phyloP scores from a whole-genome alignment of 208 protist species.

The Lotmaria passim region DNA sequence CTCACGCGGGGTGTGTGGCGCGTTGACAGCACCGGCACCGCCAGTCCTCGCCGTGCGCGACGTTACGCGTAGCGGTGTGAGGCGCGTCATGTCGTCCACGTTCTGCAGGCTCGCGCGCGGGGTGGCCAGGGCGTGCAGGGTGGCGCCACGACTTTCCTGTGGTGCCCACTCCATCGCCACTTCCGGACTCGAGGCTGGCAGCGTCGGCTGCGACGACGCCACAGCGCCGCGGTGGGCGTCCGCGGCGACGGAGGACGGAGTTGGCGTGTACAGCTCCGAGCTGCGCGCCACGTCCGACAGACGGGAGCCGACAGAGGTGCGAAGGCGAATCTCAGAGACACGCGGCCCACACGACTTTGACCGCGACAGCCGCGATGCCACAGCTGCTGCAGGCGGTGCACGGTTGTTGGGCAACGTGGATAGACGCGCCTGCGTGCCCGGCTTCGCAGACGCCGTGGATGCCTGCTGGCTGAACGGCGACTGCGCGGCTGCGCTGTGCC shows the following conservation, averaged over 20 bases:
- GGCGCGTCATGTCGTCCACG: constrained; percentile 11
- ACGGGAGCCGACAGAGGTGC: constrained; percentile 13
- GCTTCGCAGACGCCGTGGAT: not conserved
- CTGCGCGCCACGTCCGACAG: not conserved
- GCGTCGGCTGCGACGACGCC: not conserved
- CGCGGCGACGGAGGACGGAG: not conserved
- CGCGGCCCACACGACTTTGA: not conserved
- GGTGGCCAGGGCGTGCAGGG: not conserved
- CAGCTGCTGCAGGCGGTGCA: not conserved
- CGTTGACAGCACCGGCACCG: not conserved
- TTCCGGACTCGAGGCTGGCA: not conserved
- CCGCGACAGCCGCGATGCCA: not conserved
- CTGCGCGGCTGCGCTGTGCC: not conserved
- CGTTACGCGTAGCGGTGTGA: not conserved
- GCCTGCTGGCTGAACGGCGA: not conserved
- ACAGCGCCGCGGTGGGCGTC: not conserved
- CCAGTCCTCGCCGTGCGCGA: not conserved
- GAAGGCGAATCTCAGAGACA: constrained; percentile 5
- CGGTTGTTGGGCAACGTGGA: not conserved
- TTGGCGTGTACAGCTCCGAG: constrained; percentile 7
- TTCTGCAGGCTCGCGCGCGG: constrained; percentile 8
- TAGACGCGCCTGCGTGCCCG: not conserved
- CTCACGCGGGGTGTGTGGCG: not conserved
- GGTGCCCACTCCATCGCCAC: not conserved
- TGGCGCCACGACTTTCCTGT: no score